Base-by-base conservation (phyloP, 352 stramenopile genomes). In the Pythium utonaiense region DNA sequence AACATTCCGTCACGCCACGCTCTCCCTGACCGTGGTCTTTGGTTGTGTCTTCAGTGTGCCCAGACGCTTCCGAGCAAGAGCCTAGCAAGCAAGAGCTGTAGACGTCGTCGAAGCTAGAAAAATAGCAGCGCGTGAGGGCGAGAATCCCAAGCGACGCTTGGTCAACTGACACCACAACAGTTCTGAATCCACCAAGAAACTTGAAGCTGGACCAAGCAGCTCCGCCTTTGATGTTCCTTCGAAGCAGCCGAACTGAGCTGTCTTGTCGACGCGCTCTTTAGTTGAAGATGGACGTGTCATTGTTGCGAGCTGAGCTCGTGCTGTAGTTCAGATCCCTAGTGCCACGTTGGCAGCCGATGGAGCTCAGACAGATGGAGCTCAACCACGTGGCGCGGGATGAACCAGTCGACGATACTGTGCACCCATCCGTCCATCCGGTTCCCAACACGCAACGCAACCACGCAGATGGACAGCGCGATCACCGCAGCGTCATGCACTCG, bases 41-140 rank as follows among this genome's bases (percentile, higher is more conserved):
- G 28, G 49, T 53, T 54, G 30, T 22, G 40, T 41, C 3, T 54
- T 16, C 44, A 65, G 58, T 65, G 38, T 65, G 58, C 48, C 17
- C 34, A 19, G 36, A 52, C 21, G 1, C 14, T 24, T 28, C 21
- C 27, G 19, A 62, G 50, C 49, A 41, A 1, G 42, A 40, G 10
- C 25, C 17, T 9, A 69, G 61, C 19, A 69, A 74, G 30, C 70
- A 86, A 25, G 78, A 88, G 33, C 60, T 88, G 21, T 87, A 71
- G 60, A 47, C 1, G 33, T 13, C 9, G 16, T 19, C 25, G 40
- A 47, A 25, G 40, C 4, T 47, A 47, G 40, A 47, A 2, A 47
- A 10, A 47, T 8, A 9, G 28, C 28, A 9, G 9, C 28, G 28
- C 28, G 9, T 33, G 28, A 10, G 28, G 5, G 28, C 9, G 28